Evolutionary conservation across 768 basidiomycete species (phyloP).

Genomic region (Pleurotus cornucopiae): DNA sequence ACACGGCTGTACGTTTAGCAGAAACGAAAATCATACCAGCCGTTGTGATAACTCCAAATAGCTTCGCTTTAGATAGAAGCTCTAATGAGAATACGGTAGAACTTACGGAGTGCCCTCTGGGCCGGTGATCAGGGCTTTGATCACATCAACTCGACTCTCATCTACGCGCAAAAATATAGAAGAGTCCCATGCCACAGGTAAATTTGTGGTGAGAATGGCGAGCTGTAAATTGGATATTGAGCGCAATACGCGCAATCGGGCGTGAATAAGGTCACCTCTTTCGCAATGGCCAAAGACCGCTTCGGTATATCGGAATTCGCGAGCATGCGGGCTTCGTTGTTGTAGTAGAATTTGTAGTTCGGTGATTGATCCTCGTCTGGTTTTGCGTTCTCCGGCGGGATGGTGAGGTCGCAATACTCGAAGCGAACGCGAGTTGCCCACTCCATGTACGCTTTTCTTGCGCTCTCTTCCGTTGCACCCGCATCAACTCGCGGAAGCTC

Average conservation of each 20-base stretch:
- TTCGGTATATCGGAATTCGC: constrained; percentile 86
- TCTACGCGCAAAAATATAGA: constrained; percentile 92
- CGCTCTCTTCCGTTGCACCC: constrained; percentile 62
- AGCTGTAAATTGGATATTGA: constrained; percentile 41
- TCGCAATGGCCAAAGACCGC: constrained; percentile 90
- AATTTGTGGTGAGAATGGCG: constrained; percentile 87
- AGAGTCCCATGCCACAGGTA: constrained; percentile 94
- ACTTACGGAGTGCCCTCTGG: constrained; percentile 92
- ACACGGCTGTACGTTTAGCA: constrained; percentile 8
- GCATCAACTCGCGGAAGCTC: constrained; percentile 38
- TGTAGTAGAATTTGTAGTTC: constrained; percentile 80
- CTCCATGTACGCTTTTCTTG: constrained; percentile 67
- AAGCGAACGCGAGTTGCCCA: constrained; percentile 85
- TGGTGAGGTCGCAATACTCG: constrained; percentile 85
- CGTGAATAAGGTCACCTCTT: constrained; percentile 55
- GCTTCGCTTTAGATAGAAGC: background rate
- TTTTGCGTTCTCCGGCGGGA: constrained; percentile 22
- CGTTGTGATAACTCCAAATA: constrained; percentile 72
- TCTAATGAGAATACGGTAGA: constrained; percentile 6
- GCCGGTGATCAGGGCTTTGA: constrained; percentile 89
- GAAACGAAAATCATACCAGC: constrained; percentile 55
- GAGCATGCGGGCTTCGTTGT: constrained; percentile 80
- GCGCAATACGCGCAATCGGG: too few relatives aligned
- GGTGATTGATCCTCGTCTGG: constrained; percentile 51
- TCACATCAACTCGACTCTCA: constrained; percentile 86